Conservation (phyloP, 768 basidiomycete species). For the Pleurotus citrinopileatus region DNA sequence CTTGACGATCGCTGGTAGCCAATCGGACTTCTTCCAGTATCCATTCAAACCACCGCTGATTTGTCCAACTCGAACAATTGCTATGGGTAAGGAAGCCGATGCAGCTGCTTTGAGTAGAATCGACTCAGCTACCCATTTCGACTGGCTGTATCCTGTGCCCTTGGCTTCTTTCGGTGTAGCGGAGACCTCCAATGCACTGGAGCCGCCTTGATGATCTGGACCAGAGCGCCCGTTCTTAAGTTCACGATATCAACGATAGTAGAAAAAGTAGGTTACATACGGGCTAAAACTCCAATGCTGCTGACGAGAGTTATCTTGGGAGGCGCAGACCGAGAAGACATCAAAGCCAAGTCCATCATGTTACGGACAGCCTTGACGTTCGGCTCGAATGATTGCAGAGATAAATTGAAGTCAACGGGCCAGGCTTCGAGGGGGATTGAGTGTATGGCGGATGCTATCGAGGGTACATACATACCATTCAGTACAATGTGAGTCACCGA, state of each 20-base stretch:
- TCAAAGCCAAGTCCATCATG: conserved; percentile 37
- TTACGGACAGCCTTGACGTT: conserved; percentile 38
- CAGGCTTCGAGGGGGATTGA: conserved; percentile 26
- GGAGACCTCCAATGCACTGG: neutral
- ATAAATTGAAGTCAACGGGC: conserved; percentile 47
- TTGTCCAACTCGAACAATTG: conserved; percentile 32
- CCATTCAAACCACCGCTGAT: conserved; percentile 28
- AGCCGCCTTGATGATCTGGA: neutral
- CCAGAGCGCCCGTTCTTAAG: no score
- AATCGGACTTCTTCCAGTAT: conserved; percentile 31
- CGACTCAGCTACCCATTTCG: conserved; percentile 40
- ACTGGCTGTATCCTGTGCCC: conserved; percentile 33
- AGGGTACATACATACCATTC: conserved; percentile 22
- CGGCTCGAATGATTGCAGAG: conserved; percentile 40
- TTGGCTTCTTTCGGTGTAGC: neutral
- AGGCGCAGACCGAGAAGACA: conserved; percentile 20
- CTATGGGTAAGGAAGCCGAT: conserved; percentile 13
- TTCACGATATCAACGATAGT: conserved; percentile 15
- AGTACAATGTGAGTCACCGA: conserved; percentile 27
- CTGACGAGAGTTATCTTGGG: conserved; percentile 37
- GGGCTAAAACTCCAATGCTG: conserved; percentile 24
- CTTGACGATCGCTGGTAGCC: conserved; percentile 32
- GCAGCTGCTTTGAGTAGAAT: conserved; percentile 18
- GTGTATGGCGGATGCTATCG: neutral
- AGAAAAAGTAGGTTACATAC: conserved; percentile 17